A percentile compares a stretch with the other conserved stretches of the same genome.
These are phyloP conservation scores for Vaccinium macrocarpon DNA, from an alignment of 148 eudicot genomes.

Conservation along the genomic window DNA sequence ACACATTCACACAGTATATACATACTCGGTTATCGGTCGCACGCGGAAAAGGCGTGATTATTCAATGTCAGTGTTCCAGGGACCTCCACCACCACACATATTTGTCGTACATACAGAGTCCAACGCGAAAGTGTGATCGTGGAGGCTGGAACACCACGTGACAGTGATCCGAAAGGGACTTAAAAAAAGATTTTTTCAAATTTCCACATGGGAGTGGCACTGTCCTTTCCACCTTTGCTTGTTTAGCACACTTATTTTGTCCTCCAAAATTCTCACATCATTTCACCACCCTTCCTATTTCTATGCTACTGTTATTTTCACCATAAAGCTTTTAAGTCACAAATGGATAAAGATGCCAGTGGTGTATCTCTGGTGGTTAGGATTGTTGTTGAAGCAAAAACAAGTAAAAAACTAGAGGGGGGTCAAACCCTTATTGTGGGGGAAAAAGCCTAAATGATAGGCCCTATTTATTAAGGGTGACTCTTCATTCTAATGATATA, in stretches of 20 bases:
- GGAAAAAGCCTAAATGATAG: background rate
- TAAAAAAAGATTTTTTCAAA: background rate
- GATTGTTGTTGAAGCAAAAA: constrained; percentile 20
- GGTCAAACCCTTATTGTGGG: background rate
- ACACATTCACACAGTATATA: too few species aligned
- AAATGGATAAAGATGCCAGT: constrained; percentile 19
- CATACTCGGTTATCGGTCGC: too few species aligned
- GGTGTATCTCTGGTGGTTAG: constrained; percentile 11
- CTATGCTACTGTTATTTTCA: constrained; percentile 25
- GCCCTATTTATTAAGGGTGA: background rate
- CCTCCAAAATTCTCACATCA: constrained; percentile 1
- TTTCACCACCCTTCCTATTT: constrained; percentile 15
- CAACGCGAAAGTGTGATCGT: too few species aligned
- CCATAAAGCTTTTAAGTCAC: constrained; percentile 20
- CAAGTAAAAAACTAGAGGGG: background rate
- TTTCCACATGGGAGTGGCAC: background rate
- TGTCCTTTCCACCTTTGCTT: constrained; percentile 19
- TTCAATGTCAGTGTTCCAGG: too few species aligned
- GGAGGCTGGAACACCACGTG: too few species aligned
- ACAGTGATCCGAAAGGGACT: background rate
- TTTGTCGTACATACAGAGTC: too few species aligned
- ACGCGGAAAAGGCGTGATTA: too few species aligned
- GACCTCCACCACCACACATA: background rate
- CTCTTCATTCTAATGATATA: constrained; percentile 7
- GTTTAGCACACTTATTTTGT: constrained; percentile 21